A percentile compares a stretch with the other conserved stretches of the same genome.
Evolutionary conservation across 352 stramenopile species (phyloP).

Genomic region (Phytophthora vignae): DNA sequence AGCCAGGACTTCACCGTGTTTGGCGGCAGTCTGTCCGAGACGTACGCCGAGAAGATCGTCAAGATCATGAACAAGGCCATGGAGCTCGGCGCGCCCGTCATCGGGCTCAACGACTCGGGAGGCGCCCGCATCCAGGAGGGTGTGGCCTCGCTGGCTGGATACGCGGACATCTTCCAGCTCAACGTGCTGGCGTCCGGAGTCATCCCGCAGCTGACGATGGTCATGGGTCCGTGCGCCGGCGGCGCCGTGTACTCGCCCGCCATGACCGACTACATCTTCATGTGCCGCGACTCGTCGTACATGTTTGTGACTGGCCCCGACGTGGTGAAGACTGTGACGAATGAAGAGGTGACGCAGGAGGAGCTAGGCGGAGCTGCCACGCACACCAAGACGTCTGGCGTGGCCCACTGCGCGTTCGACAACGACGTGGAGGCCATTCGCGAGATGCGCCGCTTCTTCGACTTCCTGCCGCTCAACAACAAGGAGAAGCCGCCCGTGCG

Average conservation of each 20-base stretch:
- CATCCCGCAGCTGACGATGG: slow-evolving; percentile 97
- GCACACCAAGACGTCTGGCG: slow-evolving; percentile 96
- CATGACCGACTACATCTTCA: slow-evolving; percentile 99
- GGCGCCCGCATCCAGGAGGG: slow-evolving; percentile 99
- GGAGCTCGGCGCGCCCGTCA: slow-evolving; percentile 95
- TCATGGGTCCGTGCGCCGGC: slow-evolving; percentile 98
- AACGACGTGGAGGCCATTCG: slow-evolving; percentile 97
- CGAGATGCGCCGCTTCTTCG: slow-evolving; percentile 95
- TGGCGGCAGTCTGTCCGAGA: slow-evolving; percentile 96
- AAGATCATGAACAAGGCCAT: slow-evolving; percentile 99
- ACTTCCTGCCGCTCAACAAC: slow-evolving; percentile 96
- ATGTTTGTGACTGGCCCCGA: slow-evolving; percentile 99
- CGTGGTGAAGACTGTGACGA: slow-evolving; percentile 98
- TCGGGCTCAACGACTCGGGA: slow-evolving; percentile 98
- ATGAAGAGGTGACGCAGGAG: slow-evolving; percentile 96
- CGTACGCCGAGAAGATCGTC: slow-evolving; percentile 98
- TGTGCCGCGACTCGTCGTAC: slow-evolving; percentile 97
- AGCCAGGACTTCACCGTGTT: slow-evolving; percentile 98
- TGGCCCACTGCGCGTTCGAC: slow-evolving; percentile 95
- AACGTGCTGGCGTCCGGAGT: slow-evolving; percentile 96
- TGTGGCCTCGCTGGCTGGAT: slow-evolving; percentile 96
- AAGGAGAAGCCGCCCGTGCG: slow-evolving; percentile 82
- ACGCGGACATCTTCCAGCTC: slow-evolving; percentile 98
- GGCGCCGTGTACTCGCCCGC: slow-evolving; percentile 96
- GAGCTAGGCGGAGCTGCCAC: slow-evolving; percentile 94